Evolutionary conservation across 176 grass and related monocot genomes (phyloP).

Genomic region (Rhynchospora pubera): DNA sequence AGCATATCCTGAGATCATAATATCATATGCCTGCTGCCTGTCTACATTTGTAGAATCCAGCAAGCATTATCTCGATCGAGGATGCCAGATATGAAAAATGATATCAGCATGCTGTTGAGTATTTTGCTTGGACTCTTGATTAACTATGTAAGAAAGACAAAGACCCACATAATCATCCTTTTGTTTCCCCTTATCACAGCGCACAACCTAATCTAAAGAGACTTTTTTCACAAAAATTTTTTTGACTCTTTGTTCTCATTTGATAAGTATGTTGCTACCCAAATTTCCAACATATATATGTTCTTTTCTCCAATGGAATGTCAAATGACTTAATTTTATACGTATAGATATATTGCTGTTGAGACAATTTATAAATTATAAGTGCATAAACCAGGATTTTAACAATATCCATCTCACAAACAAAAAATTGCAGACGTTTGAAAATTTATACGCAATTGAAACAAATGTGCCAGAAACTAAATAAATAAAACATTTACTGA

Average conservation of each 20-base stretch:
- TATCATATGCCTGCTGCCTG: not conserved
- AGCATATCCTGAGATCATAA: not conserved
- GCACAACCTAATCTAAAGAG: not conserved
- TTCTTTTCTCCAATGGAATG: not conserved
- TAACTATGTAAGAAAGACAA: not conserved
- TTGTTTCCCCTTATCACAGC: not conserved
- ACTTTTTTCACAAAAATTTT: not conserved
- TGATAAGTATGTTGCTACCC: not conserved
- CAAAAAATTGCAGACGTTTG: not conserved
- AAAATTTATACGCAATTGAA: not conserved
- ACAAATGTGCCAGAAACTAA: not conserved
- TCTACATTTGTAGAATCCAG: not conserved
- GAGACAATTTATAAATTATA: too few species aligned
- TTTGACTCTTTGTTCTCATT: not conserved
- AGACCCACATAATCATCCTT: not conserved
- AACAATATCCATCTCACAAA: not conserved
- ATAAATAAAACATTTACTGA: not conserved
- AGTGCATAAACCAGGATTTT: not conserved
- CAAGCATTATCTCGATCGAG: not conserved
- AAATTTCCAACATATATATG: not conserved
- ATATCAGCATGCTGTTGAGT: not conserved
- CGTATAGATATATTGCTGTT: too few species aligned
- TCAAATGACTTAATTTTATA: too few species aligned
- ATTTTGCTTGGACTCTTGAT: not conserved
- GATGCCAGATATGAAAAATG: not conserved